These are phyloP conservation scores for Melianthus villosus DNA, from an alignment of 441 rosid genomes.

Conservation along the genomic window DNA sequence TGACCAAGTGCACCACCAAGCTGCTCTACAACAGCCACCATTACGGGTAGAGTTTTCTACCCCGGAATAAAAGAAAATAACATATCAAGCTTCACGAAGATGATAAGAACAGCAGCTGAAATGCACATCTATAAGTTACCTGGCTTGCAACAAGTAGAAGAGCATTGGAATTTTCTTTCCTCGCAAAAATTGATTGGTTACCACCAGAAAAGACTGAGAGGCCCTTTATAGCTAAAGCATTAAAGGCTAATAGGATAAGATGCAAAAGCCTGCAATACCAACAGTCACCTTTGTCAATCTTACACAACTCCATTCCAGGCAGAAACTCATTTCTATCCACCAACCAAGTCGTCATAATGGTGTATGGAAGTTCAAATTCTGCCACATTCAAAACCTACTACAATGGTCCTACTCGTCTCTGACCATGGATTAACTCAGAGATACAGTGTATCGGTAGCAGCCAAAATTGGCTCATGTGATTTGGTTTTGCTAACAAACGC, in stretches of 20 bases:
- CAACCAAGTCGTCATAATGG: too few species aligned
- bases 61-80: slow-evolving; percentile 4
- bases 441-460: too few species aligned
- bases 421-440: too few species aligned
- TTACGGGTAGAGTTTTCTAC: slow-evolving; percentile 80
- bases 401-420: too few species aligned
- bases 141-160: slow-evolving; percentile 72
- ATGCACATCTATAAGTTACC: slow-evolving; percentile 19
- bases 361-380: too few species aligned
- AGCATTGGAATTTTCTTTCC: slow-evolving; percentile 53
- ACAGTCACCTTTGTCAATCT: slow-evolving; percentile 8
- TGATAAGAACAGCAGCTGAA: neutral
- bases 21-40: slow-evolving; percentile 82
- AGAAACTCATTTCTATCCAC: neutral
- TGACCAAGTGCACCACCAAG: slow-evolving; percentile 73
- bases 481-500: too few species aligned
- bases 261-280: slow-evolving; percentile 45
- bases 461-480: too few species aligned
- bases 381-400: too few species aligned
- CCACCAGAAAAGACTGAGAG: slow-evolving; percentile 38
- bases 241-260: slow-evolving; percentile 46
- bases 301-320: neutral
- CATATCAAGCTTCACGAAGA: slow-evolving; percentile 3
- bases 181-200: slow-evolving; percentile 29
- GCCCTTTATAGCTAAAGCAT: slow-evolving; percentile 33